phyloP scores from a whole-genome alignment of 345 rosid genomes.

The Salix koriyanagi region DNA sequence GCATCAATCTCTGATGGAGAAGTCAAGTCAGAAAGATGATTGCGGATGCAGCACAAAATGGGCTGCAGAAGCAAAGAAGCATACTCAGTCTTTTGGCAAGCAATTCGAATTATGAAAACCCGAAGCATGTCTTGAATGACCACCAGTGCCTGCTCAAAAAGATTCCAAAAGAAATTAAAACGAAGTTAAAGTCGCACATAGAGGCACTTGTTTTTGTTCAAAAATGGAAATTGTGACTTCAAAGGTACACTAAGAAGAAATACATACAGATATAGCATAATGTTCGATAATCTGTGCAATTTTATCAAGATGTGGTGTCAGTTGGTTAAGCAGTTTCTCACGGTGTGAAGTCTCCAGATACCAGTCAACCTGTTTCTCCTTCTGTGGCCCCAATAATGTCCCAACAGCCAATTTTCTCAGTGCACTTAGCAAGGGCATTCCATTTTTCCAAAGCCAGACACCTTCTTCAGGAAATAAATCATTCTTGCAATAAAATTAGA shows the following conservation, averaged over 20 bases:
- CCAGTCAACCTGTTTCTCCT: slow-evolving; percentile 85
- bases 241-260: not conserved
- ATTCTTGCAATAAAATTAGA: slow-evolving; percentile 56
- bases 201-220: not conserved
- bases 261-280: slow-evolving; percentile 86
- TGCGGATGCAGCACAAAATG: slow-evolving; percentile 56
- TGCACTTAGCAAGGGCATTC: slow-evolving; percentile 85
- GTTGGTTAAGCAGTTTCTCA: slow-evolving; percentile 73
- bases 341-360: slow-evolving; percentile 63
- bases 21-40: slow-evolving; percentile 42
- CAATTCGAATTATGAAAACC: slow-evolving; percentile 78
- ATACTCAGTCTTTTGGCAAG: slow-evolving; percentile 66
- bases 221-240: not conserved
- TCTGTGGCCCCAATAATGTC: slow-evolving; percentile 73
- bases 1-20: slow-evolving; percentile 51
- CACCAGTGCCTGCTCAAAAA: slow-evolving; percentile 56
- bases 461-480: slow-evolving; percentile 91
- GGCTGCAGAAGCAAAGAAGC: slow-evolving; percentile 75
- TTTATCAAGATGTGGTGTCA: slow-evolving; percentile 78
- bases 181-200: not conserved
- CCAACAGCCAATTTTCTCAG: slow-evolving; percentile 80
- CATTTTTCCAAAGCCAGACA: slow-evolving; percentile 87
- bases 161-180: not conserved
- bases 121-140: slow-evolving; percentile 96
- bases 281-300: slow-evolving; percentile 83